Evolutionary conservation across 1,139 yeast species (phyloP).

Genomic region (Saccharomyces hybrid): DNA sequence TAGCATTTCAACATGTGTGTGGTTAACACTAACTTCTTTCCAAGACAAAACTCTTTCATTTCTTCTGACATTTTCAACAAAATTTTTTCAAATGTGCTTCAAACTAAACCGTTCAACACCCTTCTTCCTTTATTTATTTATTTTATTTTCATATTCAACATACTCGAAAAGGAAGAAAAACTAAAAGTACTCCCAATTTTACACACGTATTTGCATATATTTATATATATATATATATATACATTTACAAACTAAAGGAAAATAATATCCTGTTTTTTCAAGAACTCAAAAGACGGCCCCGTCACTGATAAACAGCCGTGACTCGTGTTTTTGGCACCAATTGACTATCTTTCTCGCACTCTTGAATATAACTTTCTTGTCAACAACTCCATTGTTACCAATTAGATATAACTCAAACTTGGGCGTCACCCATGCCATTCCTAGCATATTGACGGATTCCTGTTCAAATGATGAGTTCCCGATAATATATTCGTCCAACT

Average conservation of each 20-base stretch:
- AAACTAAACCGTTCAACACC: neutral
- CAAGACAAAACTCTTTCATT: neutral
- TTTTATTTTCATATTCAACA: neutral
- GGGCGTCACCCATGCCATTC: slow-evolving; percentile 51
- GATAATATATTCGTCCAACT: slow-evolving; percentile 3
- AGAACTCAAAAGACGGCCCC: slow-evolving; percentile 46
- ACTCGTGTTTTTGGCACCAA: slow-evolving; percentile 54
- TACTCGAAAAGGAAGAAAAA: neutral
- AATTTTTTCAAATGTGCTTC: neutral
- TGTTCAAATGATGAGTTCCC: slow-evolving; percentile 10
- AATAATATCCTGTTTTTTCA: neutral
- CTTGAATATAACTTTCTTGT: slow-evolving; percentile 41
- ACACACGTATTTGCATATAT: neutral
- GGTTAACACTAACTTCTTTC: neutral
- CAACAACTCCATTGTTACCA: slow-evolving; percentile 41
- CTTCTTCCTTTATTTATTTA: slow-evolving; percentile 1
- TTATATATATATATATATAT: neutral
- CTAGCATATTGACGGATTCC: slow-evolving; percentile 35
- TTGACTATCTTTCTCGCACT: slow-evolving; percentile 46
- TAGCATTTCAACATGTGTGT: slow-evolving; percentile 14
- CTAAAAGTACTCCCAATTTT: neutral
- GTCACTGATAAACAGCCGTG: slow-evolving; percentile 50
- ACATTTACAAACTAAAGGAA: neutral
- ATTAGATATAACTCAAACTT: slow-evolving; percentile 49
- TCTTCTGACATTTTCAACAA: slow-evolving; percentile 1